A percentile compares a stretch with the other conserved stretches of the same genome.
Conservation (phyloP, 2,329 filamentous ascomycete genomes). For the Pseudohalonectria lignicola region DNA sequence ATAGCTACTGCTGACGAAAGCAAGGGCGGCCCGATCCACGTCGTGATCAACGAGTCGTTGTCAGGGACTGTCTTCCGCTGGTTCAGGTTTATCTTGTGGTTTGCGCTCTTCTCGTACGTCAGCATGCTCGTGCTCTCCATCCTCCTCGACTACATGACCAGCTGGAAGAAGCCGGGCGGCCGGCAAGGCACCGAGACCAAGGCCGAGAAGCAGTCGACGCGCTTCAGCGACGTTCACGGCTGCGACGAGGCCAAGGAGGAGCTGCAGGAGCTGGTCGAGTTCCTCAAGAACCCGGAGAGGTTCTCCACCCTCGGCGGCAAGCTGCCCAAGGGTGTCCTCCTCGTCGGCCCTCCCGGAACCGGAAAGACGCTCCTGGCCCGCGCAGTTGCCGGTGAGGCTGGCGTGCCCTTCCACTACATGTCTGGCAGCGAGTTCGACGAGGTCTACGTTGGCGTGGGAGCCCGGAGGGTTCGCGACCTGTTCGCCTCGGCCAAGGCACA, state of each 20-base stretch:
- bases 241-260: slow-evolving; percentile 98
- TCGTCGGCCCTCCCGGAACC: slow-evolving; percentile 92
- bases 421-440: slow-evolving; percentile 98
- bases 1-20: slow-evolving; percentile 40
- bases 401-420: slow-evolving; percentile 99
- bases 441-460: slow-evolving; percentile 81
- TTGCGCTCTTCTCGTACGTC: slow-evolving; percentile 69
- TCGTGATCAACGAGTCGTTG: slow-evolving; percentile 86
- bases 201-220: slow-evolving; percentile 81
- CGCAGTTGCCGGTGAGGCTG: slow-evolving; percentile 91
- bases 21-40: slow-evolving; percentile 70
- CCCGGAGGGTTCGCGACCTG: slow-evolving; percentile 67
- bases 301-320: slow-evolving; percentile 94
- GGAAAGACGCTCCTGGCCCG: slow-evolving; percentile 94
- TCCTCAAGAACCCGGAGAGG: slow-evolving; percentile 82
- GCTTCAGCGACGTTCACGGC: slow-evolving; percentile 89
- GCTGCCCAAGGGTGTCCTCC: slow-evolving; percentile 88
- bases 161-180: slow-evolving; percentile 61
- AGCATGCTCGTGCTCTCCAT: slow-evolving; percentile 71
- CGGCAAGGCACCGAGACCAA: slow-evolving; percentile 69
- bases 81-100: slow-evolving; percentile 77
- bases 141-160: slow-evolving; percentile 68
- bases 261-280: slow-evolving; percentile 92
- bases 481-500: slow-evolving; percentile 22
- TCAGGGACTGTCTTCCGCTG: slow-evolving; percentile 76